Evolutionary conservation across 179 eudicot species (phyloP), one percentile per base, ranked within the genome.

Genomic region (Amaranthus tricolor): DNA sequence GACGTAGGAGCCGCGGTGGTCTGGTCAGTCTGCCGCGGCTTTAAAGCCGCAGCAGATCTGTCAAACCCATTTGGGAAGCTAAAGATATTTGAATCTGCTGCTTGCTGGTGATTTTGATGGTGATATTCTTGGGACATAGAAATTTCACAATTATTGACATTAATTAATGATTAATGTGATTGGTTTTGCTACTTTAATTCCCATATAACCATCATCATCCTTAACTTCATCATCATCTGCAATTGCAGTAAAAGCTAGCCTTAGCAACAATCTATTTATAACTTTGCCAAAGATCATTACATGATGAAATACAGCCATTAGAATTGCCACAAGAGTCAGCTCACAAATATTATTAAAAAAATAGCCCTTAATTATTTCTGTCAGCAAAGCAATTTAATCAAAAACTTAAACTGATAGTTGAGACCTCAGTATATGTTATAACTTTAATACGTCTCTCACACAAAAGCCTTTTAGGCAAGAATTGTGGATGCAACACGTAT

Each of bases 61-160:
- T 77, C 71, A 15, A 84, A 92, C 73, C 87, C 98, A 89, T 89
- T 86, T 1, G 93, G 78, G 81, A 88, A 90, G 68, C 72, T 78
- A 57, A 71, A 77, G 19, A 77, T 56, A 48, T 17, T 2, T 1
- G 31, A 24, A 24, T 24, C 44, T 0, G 50, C 58, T 8, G 20
- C 0, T 43, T 61, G 82, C 21, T 67, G 72, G 6, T 58, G 57
- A 81, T 88, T 71, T 81, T 45, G 83, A 31, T 31, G 40, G 3
- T 31, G 74, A 16, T 81, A 72, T 9, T 77, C 81, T 57, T 65
- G 65, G 84, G 96, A 90, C 99, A 95, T 93, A 86, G 89, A 86
- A 78, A 65, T 72, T 1, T 68, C 61, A 53, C 57, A 48, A 66
- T 60, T 14, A 60, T 51, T 63, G 17, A 8, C 54, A 45, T 24